Base-by-base conservation (phyloP, 148 eudicot genomes). In the Amaranthus hypochondriacus region DNA sequence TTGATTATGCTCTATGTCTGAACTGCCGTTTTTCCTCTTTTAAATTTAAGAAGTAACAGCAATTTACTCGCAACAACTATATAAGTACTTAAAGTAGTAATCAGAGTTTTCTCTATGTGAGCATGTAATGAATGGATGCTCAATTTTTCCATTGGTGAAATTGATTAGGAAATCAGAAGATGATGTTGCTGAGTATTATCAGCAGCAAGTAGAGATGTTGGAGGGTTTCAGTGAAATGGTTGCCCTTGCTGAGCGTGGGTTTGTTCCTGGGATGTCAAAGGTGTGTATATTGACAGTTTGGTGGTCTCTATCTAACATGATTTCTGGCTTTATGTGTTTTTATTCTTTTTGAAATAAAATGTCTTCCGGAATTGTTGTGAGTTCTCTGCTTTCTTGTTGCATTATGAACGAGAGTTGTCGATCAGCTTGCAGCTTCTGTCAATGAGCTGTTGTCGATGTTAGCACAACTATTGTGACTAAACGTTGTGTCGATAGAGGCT, bases 151-250 rank as follows among this genome's bases (percentile, higher is more conserved):
- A 18, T 18, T 18, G 18, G 18, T 18, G 18, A 18, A 18, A 18
- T 18, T 18, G 18, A 18, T 18, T 18, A 18, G 18, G 18, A 18
- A 18, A 18, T 78, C 88, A 75, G 97, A 91, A 86, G 97, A 91
- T 80, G 83, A 80, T 80, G 86, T 91, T 58, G 93, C 93, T 1
- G 93, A 86, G 81, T 91, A 89, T 70, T 91, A 91, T 80, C 91
- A 89, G 80, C 91, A 91, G 76, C 97, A 89, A 82, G 92, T 84
- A 68, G 90, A 89, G 78, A 84, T 78, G 84, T 79, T 91, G 68
- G 97, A 91, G 85, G 93, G 93, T 12, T 91, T 91, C 66, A 89
- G 80, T 82, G 89, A 91, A 78, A 91, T 91, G 97, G 97, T 89
- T 80, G 88, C 87, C 66, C 83, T 89, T 75, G 87, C 92, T 51